Percentiles rank a stretch among this genome's conserved stretches.
These are phyloP conservation scores for Arachis monticola DNA, from an alignment of 331 rosid genomes.

Conservation along the genomic window DNA sequence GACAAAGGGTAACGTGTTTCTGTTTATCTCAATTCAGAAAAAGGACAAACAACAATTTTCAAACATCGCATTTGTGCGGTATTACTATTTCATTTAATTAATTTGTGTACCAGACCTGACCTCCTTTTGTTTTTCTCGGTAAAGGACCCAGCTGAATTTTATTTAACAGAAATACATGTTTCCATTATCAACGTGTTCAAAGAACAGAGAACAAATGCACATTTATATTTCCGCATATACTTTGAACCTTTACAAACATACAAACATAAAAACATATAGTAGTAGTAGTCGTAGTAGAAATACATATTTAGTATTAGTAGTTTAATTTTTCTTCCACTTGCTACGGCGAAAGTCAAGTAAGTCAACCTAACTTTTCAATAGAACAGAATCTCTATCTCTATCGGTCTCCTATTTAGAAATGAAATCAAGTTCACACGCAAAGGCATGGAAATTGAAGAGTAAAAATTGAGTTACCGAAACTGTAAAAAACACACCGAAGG, in stretches of 20 bases:
- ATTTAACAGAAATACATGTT: not conserved
- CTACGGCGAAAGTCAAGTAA: constrained; percentile 20
- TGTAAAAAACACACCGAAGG: not conserved
- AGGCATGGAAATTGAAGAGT: not conserved
- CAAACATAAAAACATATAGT: too few species aligned
- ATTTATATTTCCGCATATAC: not conserved
- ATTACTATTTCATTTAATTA: not conserved
- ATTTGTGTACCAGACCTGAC: not conserved
- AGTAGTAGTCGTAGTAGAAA: too few species aligned
- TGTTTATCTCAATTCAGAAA: constrained; percentile 17
- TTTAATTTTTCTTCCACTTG: not conserved
- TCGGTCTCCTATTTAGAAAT: not conserved
- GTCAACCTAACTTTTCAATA: constrained; percentile 46
- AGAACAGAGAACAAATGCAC: not conserved
- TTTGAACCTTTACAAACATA: constrained; percentile 27
- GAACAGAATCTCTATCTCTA: constrained; percentile 18
- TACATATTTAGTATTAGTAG: too few species aligned
- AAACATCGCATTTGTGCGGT: not conserved
- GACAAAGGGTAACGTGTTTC: not conserved
- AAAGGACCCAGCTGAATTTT: constrained; percentile 4
- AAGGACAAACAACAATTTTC: constrained; percentile 31
- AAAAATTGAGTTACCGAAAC: not conserved
- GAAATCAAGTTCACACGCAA: not conserved
- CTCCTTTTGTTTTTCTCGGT: constrained; percentile 4
- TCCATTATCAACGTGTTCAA: not conserved